Conservation (phyloP, 2,329 filamentous ascomycete species). For the Penicillium polonicum region DNA sequence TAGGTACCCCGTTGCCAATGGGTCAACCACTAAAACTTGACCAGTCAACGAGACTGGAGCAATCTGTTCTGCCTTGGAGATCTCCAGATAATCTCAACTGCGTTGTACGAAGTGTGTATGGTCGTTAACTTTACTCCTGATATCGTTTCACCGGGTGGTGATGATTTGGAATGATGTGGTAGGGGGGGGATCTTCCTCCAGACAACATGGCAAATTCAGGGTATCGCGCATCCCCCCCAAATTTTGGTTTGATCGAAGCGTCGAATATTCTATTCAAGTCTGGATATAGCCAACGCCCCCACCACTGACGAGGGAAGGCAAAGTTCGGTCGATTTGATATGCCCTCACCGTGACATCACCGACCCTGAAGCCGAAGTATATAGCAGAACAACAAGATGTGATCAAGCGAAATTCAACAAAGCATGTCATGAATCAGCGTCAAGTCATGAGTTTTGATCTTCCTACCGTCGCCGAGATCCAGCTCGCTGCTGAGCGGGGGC, state of each 20-base stretch:
- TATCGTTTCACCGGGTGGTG: not conserved
- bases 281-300: constrained; percentile 12
- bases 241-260: not conserved
- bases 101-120: not conserved
- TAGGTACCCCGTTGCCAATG: not conserved
- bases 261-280: constrained; percentile 5
- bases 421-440: not conserved
- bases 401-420: not conserved
- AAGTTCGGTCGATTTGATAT: constrained; percentile 9
- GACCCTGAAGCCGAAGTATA: constrained; percentile 6
- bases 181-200: no score
- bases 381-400: constrained; percentile 8
- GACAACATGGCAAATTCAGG: not conserved
- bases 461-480: constrained; percentile 34
- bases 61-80: not conserved
- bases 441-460: constrained; percentile 25
- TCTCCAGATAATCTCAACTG: not conserved
- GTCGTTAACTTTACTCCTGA: not conserved
- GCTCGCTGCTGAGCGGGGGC: constrained; percentile 31
- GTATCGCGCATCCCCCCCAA: not conserved
- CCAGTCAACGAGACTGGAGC: not conserved
- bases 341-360: constrained; percentile 31
- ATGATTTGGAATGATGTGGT: not conserved
- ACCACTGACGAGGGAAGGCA: constrained; percentile 22
- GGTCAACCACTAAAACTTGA: not conserved